Evolutionary conservation across 139 green algal genomes (phyloP).

Genomic region (Coelastrella sp.): DNA sequence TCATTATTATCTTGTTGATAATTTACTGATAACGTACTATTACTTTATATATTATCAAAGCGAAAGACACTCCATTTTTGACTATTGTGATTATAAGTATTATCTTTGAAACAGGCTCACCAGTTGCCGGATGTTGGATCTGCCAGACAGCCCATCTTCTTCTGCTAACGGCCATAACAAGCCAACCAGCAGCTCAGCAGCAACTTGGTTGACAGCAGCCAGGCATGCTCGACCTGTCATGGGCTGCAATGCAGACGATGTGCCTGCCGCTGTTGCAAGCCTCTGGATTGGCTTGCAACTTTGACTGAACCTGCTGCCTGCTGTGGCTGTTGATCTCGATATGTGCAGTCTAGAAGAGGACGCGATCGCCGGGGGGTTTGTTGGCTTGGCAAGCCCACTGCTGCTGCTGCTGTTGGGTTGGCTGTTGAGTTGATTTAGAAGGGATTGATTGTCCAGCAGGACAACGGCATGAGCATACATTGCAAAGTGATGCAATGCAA

Average conservation of each 20-base stretch:
- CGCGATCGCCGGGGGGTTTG: too few relatives aligned
- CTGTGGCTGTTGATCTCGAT: not conserved
- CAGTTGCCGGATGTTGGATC: conserved; percentile 24
- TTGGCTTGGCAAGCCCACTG: not conserved
- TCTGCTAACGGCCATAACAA: conserved; percentile 33
- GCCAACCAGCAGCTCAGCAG: not conserved
- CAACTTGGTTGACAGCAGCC: conserved; percentile 6
- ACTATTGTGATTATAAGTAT: not conserved
- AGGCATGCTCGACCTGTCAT: conserved; percentile 10
- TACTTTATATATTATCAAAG: not conserved
- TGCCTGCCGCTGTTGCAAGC: not conserved
- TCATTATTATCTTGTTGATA: too few relatives aligned
- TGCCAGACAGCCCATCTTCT: not conserved
- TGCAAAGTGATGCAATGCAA: conserved; percentile 19
- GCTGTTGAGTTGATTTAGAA: conserved; percentile 15
- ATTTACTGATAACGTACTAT: not conserved
- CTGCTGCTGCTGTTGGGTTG: not conserved
- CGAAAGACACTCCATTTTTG: not conserved
- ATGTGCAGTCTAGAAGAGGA: too few relatives aligned
- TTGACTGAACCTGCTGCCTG: not conserved
- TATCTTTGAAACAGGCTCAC: not conserved
- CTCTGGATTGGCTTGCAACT: not conserved
- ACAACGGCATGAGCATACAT: conserved; percentile 14
- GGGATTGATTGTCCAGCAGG: conserved; percentile 30
- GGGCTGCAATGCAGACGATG: not conserved